Percentiles rank a stretch among this genome's conserved stretches.
Conservation (phyloP, 345 rosid genomes). For the Acer saccharum region DNA sequence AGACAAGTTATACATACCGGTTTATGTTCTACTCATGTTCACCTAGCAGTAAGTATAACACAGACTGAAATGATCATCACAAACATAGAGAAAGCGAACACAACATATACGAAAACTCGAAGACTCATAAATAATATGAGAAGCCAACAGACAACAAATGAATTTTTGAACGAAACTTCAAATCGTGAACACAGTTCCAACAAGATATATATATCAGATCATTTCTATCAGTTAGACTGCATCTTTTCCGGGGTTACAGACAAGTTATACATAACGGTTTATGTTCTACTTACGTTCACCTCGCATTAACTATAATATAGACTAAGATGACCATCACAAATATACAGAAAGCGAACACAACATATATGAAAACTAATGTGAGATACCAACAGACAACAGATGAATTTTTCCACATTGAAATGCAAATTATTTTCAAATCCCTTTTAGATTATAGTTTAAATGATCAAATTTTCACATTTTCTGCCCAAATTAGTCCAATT, state of each 20-base stretch:
- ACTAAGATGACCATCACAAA: background rate
- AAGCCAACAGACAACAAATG: background rate
- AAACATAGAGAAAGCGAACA: background rate
- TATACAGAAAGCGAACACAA: background rate
- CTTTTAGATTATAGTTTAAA: background rate
- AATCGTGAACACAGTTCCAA: background rate
- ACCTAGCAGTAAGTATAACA: background rate
- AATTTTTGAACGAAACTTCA: background rate
- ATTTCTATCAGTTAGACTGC: background rate
- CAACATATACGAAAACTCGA: background rate
- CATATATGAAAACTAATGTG: background rate
- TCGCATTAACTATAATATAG: background rate
- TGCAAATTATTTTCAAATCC: background rate
- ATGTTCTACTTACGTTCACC: background rate
- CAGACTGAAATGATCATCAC: background rate
- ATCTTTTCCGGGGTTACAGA: background rate
- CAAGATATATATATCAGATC: background rate
- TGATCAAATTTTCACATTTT: background rate
- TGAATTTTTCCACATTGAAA: background rate
- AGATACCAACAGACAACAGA: background rate
- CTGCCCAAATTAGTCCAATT: background rate
- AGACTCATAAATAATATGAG: no score
- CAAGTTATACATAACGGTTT: background rate
- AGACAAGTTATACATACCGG: background rate
- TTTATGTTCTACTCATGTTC: background rate